Evolutionary conservation across 176 grass and related monocot species (phyloP), one percentile per base, ranked within the genome.

Genomic region (Calamus simplicifolius): DNA sequence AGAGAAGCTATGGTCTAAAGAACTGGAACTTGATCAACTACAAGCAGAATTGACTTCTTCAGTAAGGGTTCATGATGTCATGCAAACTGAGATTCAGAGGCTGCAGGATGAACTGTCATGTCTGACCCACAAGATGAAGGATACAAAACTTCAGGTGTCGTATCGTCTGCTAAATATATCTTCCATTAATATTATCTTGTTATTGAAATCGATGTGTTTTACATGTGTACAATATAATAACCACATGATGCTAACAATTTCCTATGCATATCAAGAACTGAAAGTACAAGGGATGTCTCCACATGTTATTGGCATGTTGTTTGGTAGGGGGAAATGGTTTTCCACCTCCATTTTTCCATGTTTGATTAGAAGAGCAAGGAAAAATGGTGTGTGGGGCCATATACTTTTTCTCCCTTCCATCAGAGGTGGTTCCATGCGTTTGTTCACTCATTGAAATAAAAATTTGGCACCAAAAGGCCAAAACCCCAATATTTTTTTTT

Each of bases 11-110:
- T 49, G 73, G 35, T 94, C 59, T 31, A 78, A 57, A 63, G 77
- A 94, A 82, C 27, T 77, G 57, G 80, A 88, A 54, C 70, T 82
- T 30, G 84, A 94, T 29, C 77, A 94, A 61, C 35, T 94, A 51
- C 74, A 85, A 63, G 74, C 84, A 64, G 84, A 88, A 49, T 26
- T 81, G 58, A 74, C 75, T 73, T 75, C 67, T 76, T 81, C 79
- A 25, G 19, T 76, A 29, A 77, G 89, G 19, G 59, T 68, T n/a
- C 62, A 78, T 61, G 73, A 76, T 69, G 56, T 76, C 35, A 62
- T 79, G 51, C 58, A 82, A 79, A 76, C 67, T 70, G 77, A 87
- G 61, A 85, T 79, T 29, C 80, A 76, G 28, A 77, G 77, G 54
- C 25, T 84, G 62, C 84, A 85, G 56, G 80, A 88, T 73, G 75